Percentiles rank a stretch among this genome's conserved stretches.
Evolutionary conservation across 371 early-diverging fungal genomes (phyloP).

Genomic region (Rozella allomycis): DNA sequence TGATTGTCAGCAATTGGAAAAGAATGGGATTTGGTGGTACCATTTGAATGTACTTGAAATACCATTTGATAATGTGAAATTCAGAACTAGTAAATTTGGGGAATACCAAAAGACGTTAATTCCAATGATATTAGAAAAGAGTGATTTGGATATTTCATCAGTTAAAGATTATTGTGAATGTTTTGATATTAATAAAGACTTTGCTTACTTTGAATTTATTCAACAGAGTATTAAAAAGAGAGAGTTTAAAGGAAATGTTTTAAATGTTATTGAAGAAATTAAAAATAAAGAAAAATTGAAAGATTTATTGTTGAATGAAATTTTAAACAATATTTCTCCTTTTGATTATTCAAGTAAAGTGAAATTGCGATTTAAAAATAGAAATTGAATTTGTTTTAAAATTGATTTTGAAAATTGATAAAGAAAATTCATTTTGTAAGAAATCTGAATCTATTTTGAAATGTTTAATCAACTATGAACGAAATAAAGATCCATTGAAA

Average conservation of each 20-base stretch:
- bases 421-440: no score
- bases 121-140: constrained; percentile 12
- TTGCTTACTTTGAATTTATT: constrained; percentile 9
- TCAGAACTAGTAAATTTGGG: constrained; percentile 4
- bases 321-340: no score
- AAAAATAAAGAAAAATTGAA: constrained; percentile 9
- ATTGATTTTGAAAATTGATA: constrained; percentile 13
- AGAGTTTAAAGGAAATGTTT: constrained; percentile 5
- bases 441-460: no score
- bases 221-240: constrained; percentile 13
- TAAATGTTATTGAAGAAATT: constrained; percentile 11
- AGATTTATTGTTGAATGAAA: no score
- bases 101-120: constrained; percentile 16
- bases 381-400: constrained; percentile 12
- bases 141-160: constrained; percentile 14
- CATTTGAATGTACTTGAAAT: constrained; percentile 20
- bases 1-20: constrained; percentile 12
- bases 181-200: neutral
- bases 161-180: constrained; percentile 9
- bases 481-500: no score
- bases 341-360: no score
- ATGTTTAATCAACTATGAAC: no score
- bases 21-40: constrained; percentile 23
- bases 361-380: no score
- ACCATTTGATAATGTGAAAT: constrained; percentile 14